Evolutionary conservation across 805 yeast genomes (phyloP).

Genomic region (Candida germanica): DNA sequence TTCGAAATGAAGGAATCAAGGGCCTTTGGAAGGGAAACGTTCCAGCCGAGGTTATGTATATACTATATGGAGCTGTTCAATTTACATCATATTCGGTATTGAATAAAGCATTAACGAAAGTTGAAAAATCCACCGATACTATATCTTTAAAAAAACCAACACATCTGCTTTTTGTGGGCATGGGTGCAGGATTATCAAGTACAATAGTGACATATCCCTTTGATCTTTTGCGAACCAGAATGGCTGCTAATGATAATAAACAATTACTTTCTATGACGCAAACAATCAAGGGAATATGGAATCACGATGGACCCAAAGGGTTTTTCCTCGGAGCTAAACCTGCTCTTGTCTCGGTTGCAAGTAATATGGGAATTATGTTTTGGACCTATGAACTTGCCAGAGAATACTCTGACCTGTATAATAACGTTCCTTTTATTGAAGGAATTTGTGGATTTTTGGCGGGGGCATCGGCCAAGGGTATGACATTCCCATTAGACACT

Average conservation of each 20-base stretch:
- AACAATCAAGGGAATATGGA: conserved; percentile 24
- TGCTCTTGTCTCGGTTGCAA: conserved; percentile 59
- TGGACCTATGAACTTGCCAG: conserved; percentile 58
- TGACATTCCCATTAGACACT: conserved; percentile 85
- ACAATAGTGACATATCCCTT: conserved; percentile 81
- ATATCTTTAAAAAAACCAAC: conserved; percentile 28
- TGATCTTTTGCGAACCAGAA: conserved; percentile 82
- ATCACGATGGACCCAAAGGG: conserved; percentile 38
- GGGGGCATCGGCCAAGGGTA: conserved; percentile 68
- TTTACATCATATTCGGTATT: conserved; percentile 66
- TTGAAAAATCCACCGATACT: conserved; percentile 18
- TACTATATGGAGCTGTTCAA: conserved; percentile 81
- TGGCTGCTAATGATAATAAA: conserved; percentile 59
- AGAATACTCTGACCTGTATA: conserved; percentile 25
- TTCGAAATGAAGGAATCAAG: conserved; percentile 60
- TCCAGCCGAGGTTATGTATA: conserved; percentile 85
- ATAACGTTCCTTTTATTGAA: conserved; percentile 40
- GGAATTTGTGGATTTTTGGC: conserved; percentile 70
- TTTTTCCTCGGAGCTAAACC: conserved; percentile 51
- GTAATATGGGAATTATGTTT: conserved; percentile 74
- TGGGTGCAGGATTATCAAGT: conserved; percentile 71
- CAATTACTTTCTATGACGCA: conserved; percentile 36
- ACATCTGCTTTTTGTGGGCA: conserved; percentile 63
- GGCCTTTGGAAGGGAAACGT: conserved; percentile 97
- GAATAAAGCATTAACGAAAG: conserved; percentile 41